Evolutionary conservation across 257 asterid species (phyloP), one percentile per base, ranked within the genome.

Genomic region (Ilex aquifolium): DNA sequence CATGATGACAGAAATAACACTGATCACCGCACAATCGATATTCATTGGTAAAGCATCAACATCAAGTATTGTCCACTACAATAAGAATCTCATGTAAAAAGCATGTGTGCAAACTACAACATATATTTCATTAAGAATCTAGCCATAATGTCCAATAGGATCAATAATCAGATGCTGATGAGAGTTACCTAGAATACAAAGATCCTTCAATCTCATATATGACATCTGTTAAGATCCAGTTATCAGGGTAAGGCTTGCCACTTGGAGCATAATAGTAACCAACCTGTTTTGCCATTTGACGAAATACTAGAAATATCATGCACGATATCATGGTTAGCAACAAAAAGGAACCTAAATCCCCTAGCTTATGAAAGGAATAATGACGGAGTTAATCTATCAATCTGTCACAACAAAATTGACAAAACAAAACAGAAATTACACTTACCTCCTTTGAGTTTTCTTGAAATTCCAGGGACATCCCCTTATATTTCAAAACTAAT

Each of bases 241-340:
- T 93, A 83, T 93, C 99, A 76, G 99, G 99, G 77, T 89, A 93
- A 52, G 99, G 99, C 83, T 93, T 93, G 77, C 99, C 97, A 73
- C 99, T 93, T 60, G 99, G 99, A 21, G 99, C 99, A 84, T 83
- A 87, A 77, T 87, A 89, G 77, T 93, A 93, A 74, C 99, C 99
- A 68, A 93, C 97, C 99, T 93, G 81, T 60, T 77, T 62, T 46
- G n/a, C 65, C 69, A 63, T 65, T 68, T 69, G 64, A 66, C 69
- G 64, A 79, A 56, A 68, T 56, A 64, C 60, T 59, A 63, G 12
- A 63, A 67, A 59, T 54, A 52, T 64, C 60, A 62, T n/a, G 6
- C 54, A 66, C 65, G 72, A 61, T 16, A 53, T 61, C 53, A 64
- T 32, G 67, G 69, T 61, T 44, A 55, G 56, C 53, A 32, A 61